Evolutionary conservation across 805 yeast species (phyloP).

Genomic region (Candida maltosa): DNA sequence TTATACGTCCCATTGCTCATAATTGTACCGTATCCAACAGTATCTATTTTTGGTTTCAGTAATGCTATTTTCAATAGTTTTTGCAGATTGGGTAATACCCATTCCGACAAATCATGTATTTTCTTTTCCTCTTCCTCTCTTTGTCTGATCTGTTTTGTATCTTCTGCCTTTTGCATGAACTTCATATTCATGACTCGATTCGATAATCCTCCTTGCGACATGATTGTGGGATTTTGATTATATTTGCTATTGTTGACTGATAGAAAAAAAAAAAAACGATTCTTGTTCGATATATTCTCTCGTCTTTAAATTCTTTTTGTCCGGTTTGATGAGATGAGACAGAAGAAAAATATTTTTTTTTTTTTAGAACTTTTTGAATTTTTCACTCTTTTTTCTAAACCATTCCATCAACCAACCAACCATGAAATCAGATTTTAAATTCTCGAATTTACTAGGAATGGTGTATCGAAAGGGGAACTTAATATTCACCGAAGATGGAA

Average conservation of each 20-base stretch:
- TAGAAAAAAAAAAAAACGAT: too few relatives aligned
- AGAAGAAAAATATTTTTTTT: not conserved
- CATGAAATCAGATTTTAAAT: constrained; percentile 87
- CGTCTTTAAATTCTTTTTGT: not conserved
- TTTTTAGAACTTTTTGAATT: not conserved
- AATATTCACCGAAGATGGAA: constrained; percentile 82
- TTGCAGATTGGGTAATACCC: constrained; percentile 41
- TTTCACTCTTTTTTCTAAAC: constrained; percentile 1
- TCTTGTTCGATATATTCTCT: not conserved
- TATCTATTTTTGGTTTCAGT: constrained; percentile 17
- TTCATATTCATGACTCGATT: constrained; percentile 83
- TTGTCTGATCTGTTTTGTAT: constrained; percentile 25
- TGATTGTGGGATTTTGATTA: constrained; percentile 1
- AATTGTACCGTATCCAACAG: constrained; percentile 42
- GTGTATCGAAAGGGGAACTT: constrained; percentile 93
- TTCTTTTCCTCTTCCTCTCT: constrained; percentile 33
- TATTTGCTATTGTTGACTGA: too few relatives aligned
- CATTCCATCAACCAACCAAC: not conserved
- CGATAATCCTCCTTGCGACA: constrained; percentile 38
- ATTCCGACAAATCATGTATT: constrained; percentile 49
- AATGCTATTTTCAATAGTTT: constrained; percentile 23
- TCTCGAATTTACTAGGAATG: constrained; percentile 88
- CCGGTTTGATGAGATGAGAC: constrained; percentile 4
- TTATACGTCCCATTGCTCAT: constrained; percentile 8
- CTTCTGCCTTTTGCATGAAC: constrained; percentile 45